phyloP scores from a whole-genome alignment of 495 filamentous ascomycete species.

The Aspergillus leporis region DNA sequence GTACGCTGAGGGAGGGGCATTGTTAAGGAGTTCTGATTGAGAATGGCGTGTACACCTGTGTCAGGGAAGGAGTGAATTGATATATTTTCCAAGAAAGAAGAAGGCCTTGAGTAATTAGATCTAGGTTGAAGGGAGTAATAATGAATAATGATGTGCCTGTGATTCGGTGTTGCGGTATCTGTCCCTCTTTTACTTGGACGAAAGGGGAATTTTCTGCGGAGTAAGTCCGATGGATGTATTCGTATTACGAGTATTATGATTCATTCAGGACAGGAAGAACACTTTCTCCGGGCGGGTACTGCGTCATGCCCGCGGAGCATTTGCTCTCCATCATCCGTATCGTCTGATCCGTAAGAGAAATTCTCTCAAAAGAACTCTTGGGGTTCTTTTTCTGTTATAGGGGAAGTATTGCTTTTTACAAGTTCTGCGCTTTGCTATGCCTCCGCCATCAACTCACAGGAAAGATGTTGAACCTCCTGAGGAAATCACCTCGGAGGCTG shows the following conservation, averaged over 20 bases:
- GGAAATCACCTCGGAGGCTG: conserved; percentile 42
- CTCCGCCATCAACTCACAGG: conserved; percentile 39
- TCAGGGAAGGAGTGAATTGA: neutral
- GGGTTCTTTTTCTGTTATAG: too few relatives aligned
- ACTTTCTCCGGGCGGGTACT: conserved; percentile 13
- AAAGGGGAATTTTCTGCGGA: neutral
- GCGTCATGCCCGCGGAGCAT: conserved; percentile 15
- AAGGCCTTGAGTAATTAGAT: neutral
- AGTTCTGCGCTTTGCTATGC: conserved; percentile 26
- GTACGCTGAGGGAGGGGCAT: conserved; percentile 57
- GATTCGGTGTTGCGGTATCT: neutral
- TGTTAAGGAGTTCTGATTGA: conserved; percentile 18
- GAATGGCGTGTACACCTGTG: conserved; percentile 10
- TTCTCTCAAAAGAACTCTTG: too few relatives aligned
- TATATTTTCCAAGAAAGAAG: conserved; percentile 5
- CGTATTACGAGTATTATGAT: conserved; percentile 8
- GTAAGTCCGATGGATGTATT: neutral
- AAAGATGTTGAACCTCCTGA: conserved; percentile 42
- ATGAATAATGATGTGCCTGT: conserved; percentile 12
- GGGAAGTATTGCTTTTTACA: neutral
- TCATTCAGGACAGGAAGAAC: conserved; percentile 6
- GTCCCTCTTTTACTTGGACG: conserved; percentile 6
- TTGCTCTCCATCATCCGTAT: neutral
- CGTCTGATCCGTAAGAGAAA: neutral
- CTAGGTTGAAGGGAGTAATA: neutral